phyloP scores from a whole-genome alignment of 371 early-diverging fungal genomes.

The Rhizopus delemar region DNA sequence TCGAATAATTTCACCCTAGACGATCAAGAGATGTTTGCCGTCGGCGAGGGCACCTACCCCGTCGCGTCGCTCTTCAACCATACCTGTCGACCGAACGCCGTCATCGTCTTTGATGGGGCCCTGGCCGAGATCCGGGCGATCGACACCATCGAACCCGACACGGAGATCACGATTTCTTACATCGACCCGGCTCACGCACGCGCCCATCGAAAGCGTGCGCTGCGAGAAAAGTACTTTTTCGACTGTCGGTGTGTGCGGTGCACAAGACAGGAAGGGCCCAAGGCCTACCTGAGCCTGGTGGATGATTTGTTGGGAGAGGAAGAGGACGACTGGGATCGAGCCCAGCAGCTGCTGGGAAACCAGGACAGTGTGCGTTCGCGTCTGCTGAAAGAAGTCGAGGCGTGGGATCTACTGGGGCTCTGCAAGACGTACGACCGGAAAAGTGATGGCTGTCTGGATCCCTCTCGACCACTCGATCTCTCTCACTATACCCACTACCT shows the following conservation, averaged over 20 bases:
- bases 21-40: conserved; percentile 64
- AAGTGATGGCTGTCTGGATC: conserved; percentile 25
- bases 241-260: conserved; percentile 76
- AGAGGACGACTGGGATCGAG: conserved; percentile 40
- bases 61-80: conserved; percentile 84
- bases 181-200: conserved; percentile 70
- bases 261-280: conserved; percentile 7
- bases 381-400: conserved; percentile 21
- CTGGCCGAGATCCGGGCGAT: conserved; percentile 63
- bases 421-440: conserved; percentile 35
- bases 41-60: conserved; percentile 81
- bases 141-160: conserved; percentile 59
- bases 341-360: conserved; percentile 22
- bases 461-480: conserved; percentile 25
- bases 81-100: conserved; percentile 81
- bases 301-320: conserved; percentile 44
- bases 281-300: conserved; percentile 31
- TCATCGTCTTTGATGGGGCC: conserved; percentile 59
- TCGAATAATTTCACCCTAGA: conserved; percentile 78
- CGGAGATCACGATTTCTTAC: conserved; percentile 82
- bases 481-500: conserved; percentile 37
- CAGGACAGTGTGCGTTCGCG: background rate
- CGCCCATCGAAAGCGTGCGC: conserved; percentile 49
- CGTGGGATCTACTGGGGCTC: conserved; percentile 41
- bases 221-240: conserved; percentile 76